Conservation (phyloP, 345 rosid genomes). For the Eucalyptus erythrocorys region DNA sequence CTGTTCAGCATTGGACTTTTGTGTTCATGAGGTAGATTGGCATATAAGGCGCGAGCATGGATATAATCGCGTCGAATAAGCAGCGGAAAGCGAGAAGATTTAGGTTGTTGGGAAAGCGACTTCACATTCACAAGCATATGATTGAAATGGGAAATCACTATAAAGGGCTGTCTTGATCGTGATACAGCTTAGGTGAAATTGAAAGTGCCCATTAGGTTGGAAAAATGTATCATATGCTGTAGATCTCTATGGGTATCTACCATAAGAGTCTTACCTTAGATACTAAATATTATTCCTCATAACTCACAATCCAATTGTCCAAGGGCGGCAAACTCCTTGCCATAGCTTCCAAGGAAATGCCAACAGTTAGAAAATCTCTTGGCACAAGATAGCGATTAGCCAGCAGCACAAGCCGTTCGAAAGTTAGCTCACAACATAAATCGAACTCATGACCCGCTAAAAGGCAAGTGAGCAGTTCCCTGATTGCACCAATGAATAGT, state of each 20-base stretch:
- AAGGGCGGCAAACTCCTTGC: neutral
- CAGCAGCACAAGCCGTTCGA: rapidly evolving
- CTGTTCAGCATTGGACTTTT: neutral
- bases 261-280: neutral
- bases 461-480: rapidly evolving
- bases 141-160: neutral
- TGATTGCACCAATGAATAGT: neutral
- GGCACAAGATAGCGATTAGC: rapidly evolving
- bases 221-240: neutral
- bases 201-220: neutral
- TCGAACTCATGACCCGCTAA: neutral
- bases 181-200: neutral
- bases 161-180: neutral
- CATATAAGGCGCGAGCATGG: neutral
- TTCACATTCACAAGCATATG: neutral
- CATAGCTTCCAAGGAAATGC: neutral
- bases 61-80: neutral
- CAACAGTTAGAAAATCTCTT: neutral
- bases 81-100: neutral
- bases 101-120: neutral
- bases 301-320: neutral
- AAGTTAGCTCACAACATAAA: neutral
- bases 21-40: neutral
- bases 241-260: neutral
- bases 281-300: rapidly evolving